Evolutionary conservation across 108 stramenopile species (phyloP).

Genomic region (Seminavis robusta): DNA sequence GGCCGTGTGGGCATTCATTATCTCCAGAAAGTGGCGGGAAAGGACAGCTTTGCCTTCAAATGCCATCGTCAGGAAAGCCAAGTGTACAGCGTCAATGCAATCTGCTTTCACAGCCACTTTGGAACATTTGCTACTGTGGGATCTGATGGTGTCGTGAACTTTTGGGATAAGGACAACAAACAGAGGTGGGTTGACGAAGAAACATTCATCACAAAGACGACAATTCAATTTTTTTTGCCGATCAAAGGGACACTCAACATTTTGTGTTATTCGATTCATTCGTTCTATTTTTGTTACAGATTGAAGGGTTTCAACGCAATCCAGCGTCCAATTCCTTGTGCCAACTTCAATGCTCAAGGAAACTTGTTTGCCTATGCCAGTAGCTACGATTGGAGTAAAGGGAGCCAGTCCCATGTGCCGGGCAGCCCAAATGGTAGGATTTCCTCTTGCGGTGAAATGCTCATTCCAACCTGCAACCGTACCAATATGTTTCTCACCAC

Average conservation of each 20-base stretch:
- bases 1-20: conserved; percentile 97
- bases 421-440: no score
- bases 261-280: no score
- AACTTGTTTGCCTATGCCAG: conserved; percentile 90
- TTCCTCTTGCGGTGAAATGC: no score
- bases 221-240: no score
- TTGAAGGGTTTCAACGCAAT: conserved; percentile 79
- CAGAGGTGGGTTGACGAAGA: no score
- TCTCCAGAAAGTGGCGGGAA: conserved; percentile 71
- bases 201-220: no score
- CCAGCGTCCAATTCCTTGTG: conserved; percentile 69
- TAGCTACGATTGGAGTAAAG: conserved; percentile 93
- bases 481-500: no score
- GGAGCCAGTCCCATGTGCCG: conserved; percentile 52
- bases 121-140: conserved; percentile 93
- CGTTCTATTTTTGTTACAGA: no score
- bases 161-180: conserved; percentile 96
- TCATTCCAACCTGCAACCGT: no score
- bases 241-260: no score
- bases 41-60: conserved; percentile 94
- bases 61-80: conserved; percentile 87
- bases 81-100: conserved; percentile 87
- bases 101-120: conserved; percentile 84
- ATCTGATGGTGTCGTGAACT: conserved; percentile 89
- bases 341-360: conserved; percentile 84